phyloP scores from a whole-genome alignment of 768 basidiomycete genomes.

The Suillus paluster region DNA sequence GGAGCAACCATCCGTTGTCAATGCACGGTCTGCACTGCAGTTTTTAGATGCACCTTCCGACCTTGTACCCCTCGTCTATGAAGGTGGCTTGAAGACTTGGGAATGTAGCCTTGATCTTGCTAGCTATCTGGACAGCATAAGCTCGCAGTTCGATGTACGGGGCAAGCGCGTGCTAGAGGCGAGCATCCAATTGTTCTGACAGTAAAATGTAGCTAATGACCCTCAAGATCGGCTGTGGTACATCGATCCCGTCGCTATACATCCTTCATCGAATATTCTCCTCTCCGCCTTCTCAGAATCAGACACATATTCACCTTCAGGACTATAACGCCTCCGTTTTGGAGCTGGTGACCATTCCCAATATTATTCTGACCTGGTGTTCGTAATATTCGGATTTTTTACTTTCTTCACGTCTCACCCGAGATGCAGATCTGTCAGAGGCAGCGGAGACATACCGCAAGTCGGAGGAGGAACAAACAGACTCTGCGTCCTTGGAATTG shows the following conservation, averaged over 20 bases:
- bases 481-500: constrained; percentile 54
- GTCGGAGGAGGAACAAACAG: constrained; percentile 28
- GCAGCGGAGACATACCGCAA: constrained; percentile 54
- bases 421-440: constrained; percentile 58
- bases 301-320: constrained; percentile 76
- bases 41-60: constrained; percentile 88
- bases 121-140: constrained; percentile 54
- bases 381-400: constrained; percentile 33
- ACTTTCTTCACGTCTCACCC: not conserved
- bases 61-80: constrained; percentile 89
- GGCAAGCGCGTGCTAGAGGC: constrained; percentile 79
- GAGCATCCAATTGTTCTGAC: not conserved
- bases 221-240: constrained; percentile 88
- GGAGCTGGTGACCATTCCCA: constrained; percentile 78
- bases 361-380: constrained; percentile 85
- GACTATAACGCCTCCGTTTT: constrained; percentile 90
- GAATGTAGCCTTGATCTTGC: constrained; percentile 93
- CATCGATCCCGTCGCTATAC: constrained; percentile 81
- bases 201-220: constrained; percentile 6
- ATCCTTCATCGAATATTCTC: constrained; percentile 67
- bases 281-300: constrained; percentile 21
- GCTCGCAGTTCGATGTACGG: constrained; percentile 25
- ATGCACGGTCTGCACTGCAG: constrained; percentile 44
- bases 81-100: constrained; percentile 98
- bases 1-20: constrained; percentile 18